phyloP scores from a whole-genome alignment of 495 filamentous ascomycete genomes.

The Penicillium macrosclerotiorum region DNA sequence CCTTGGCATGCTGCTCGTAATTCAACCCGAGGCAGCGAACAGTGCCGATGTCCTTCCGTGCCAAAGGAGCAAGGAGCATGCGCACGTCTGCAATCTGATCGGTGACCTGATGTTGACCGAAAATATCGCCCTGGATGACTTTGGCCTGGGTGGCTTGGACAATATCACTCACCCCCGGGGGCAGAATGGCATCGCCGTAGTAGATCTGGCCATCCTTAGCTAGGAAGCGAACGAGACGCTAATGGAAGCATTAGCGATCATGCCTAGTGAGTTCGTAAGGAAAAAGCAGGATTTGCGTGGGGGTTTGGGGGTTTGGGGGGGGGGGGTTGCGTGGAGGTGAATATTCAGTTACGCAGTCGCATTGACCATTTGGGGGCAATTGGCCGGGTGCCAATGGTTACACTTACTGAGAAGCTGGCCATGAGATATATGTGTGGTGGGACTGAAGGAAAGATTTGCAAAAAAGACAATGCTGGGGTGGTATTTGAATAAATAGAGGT shows the following conservation, averaged over 20 bases:
- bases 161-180: conserved; percentile 64
- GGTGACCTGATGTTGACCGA: conserved; percentile 67
- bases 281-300: too few relatives aligned
- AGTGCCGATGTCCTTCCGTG: conserved; percentile 64
- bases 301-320: too few relatives aligned
- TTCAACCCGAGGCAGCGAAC: conserved; percentile 81
- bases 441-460: not conserved
- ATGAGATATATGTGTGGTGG: conserved; percentile 2
- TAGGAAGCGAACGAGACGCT: conserved; percentile 80
- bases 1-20: conserved; percentile 77
- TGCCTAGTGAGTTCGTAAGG: not conserved
- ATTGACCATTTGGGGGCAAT: not conserved
- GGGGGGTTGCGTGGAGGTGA: too few relatives aligned
- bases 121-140: conserved; percentile 72
- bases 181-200: conserved; percentile 81
- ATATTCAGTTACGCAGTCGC: too few relatives aligned
- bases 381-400: not conserved
- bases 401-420: conserved; percentile 13
- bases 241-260: conserved; percentile 1
- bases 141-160: conserved; percentile 62
- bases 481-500: too few relatives aligned
- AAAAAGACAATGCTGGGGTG: too few relatives aligned
- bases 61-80: conserved; percentile 65
- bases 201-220: conserved; percentile 72
- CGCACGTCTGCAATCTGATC: conserved; percentile 65